A percentile compares a stretch with the other conserved stretches of the same genome.
These are phyloP conservation scores for Microsporum canis DNA, from an alignment of 2,329 filamentous ascomycete species.

Conservation along the genomic window DNA sequence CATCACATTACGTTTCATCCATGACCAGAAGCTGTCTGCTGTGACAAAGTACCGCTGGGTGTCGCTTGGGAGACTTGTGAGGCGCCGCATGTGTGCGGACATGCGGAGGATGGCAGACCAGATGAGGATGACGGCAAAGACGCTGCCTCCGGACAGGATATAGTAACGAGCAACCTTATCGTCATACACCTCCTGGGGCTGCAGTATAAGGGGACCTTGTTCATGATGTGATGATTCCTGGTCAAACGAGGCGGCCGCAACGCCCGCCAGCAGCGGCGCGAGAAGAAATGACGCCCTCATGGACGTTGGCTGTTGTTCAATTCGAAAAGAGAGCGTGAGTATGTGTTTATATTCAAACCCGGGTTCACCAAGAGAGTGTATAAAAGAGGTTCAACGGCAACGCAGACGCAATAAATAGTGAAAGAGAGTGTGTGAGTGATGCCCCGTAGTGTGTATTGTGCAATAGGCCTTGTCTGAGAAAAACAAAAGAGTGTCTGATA, in stretches of 20 bases:
- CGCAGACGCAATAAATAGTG: background rate
- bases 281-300: background rate
- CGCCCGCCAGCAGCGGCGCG: background rate
- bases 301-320: background rate
- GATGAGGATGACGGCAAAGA: constrained; percentile 52
- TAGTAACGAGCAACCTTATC: constrained; percentile 50
- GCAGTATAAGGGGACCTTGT: background rate
- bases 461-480: no score
- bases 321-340: background rate
- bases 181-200: constrained; percentile 31
- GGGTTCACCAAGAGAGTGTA: background rate
- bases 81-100: constrained; percentile 57
- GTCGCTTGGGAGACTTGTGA: constrained; percentile 67
- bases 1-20: constrained; percentile 55
- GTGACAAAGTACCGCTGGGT: constrained; percentile 66
- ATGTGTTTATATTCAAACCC: no score
- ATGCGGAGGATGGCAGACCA: constrained; percentile 55
- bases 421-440: background rate
- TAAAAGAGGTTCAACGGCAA: background rate
- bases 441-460: no score
- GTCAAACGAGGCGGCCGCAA: background rate
- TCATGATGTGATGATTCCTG: background rate
- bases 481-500: background rate
- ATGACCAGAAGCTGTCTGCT: constrained; percentile 47
- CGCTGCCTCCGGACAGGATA: constrained; percentile 51